These are phyloP conservation scores for Plasmodium adleri DNA, from an alignment of 169 alveolate genomes.

Conservation along the genomic window DNA sequence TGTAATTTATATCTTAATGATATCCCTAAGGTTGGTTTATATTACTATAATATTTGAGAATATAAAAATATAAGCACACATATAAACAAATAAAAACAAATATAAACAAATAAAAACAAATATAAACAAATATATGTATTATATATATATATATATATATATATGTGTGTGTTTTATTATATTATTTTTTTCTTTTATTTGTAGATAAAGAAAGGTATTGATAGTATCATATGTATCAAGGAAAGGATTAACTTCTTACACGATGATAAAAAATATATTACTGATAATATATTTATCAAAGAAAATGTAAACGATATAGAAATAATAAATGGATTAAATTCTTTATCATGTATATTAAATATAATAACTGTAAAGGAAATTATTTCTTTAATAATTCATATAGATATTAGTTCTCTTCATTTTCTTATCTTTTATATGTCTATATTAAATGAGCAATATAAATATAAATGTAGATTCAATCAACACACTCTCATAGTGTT, in stretches of 20 bases:
- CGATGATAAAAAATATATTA: background rate
- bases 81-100: background rate
- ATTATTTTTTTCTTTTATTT: conserved; percentile 10
- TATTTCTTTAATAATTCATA: conserved; percentile 8
- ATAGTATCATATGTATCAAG: conserved; percentile 5
- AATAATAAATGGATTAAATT: conserved; percentile 8
- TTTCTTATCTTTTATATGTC: conserved; percentile 31
- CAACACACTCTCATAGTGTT: conserved; percentile 32
- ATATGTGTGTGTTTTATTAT: too few species aligned
- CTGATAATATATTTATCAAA: background rate
- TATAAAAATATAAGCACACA: background rate
- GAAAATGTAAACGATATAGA: background rate
- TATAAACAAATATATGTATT: too few species aligned
- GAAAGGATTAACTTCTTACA: conserved; percentile 15
- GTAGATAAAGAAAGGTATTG: conserved; percentile 26
- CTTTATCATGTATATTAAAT: conserved; percentile 39
- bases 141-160: too few species aligned
- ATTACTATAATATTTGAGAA: background rate
- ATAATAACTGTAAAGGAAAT: conserved; percentile 11
- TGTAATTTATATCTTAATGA: conserved; percentile 41
- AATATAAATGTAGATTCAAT: conserved; percentile 35
- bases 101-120: too few species aligned
- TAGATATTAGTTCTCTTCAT: conserved; percentile 7
- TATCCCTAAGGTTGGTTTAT: conserved; percentile 33
- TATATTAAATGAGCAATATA: conserved; percentile 4